Evolutionary conservation across 495 filamentous ascomycete species (phyloP).

Genomic region (Neurospora africana): DNA sequence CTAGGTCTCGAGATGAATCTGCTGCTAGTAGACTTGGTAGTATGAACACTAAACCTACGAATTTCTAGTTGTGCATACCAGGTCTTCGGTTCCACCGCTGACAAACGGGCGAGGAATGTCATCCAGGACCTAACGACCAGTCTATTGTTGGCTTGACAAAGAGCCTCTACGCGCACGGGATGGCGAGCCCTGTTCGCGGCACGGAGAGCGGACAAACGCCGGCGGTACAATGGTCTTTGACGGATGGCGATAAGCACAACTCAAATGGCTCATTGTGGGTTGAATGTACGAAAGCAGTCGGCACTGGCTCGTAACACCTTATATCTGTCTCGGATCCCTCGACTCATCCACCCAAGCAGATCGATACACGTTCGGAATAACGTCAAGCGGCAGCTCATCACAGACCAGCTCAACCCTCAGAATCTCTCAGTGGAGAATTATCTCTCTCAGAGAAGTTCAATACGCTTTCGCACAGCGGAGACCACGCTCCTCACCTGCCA

Average conservation of each 20-base stretch:
- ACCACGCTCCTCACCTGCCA: not conserved
- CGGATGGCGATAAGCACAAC: not conserved
- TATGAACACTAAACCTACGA: too few species aligned
- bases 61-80: too few species aligned
- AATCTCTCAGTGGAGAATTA: too few species aligned
- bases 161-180: not conserved
- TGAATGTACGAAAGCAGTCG: not conserved
- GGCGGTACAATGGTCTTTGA: not conserved
- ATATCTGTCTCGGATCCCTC: not conserved
- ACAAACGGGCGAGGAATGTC: not conserved
- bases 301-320: not conserved
- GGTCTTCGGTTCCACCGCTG: too few species aligned
- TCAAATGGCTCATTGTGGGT: not conserved
- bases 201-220: not conserved
- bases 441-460: too few species aligned
- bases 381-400: not conserved
- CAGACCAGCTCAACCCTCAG: not conserved
- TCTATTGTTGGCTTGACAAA: not conserved
- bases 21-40: too few species aligned
- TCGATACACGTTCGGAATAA: not conserved
- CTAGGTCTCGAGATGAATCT: too few species aligned
- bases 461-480: too few species aligned
- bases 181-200: not conserved
- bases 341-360: not conserved
- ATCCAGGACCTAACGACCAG: not conserved